Percentiles rank a stretch among this genome's conserved stretches.
phyloP scores from a whole-genome alignment of 768 basidiomycete species.

The Podaxis sp. region DNA sequence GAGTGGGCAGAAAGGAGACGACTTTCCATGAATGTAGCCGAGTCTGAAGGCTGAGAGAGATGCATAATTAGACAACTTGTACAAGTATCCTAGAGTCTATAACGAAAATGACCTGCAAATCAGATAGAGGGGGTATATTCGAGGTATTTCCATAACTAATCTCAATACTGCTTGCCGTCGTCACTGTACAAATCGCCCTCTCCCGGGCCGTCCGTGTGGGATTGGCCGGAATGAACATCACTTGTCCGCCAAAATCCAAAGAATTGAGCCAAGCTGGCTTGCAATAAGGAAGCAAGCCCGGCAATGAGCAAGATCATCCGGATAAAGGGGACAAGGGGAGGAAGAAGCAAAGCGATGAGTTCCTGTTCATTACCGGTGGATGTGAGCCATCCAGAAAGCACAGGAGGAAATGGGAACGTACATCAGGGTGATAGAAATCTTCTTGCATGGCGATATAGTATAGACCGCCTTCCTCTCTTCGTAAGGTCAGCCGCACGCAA shows the following conservation, averaged over 20 bases:
- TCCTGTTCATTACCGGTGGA: conserved; percentile 29
- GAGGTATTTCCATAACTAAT: background rate
- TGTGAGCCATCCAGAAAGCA: background rate
- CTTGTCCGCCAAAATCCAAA: conserved; percentile 33
- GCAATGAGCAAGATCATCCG: conserved; percentile 28
- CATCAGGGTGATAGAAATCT: conserved; percentile 59
- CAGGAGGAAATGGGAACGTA: conserved; percentile 20
- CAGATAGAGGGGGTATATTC: background rate
- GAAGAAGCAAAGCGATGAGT: conserved; percentile 41
- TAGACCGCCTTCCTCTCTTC: conserved; percentile 32
- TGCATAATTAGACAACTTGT: background rate
- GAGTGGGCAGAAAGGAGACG: conserved; percentile 59
- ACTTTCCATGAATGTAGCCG: background rate
- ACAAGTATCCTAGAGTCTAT: background rate
- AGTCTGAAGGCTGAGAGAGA: background rate
- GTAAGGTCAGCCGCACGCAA: conserved; percentile 51
- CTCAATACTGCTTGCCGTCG: background rate
- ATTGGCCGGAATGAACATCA: background rate
- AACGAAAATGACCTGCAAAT: background rate
- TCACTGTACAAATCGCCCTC: conserved; percentile 10
- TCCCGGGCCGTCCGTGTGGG: background rate
- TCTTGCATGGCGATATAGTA: conserved; percentile 56
- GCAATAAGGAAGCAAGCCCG: conserved; percentile 27
- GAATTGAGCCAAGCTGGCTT: conserved; percentile 30
- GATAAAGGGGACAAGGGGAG: conserved; percentile 39